Base-by-base conservation (phyloP, 257 asterid genomes). In the Capsicum pubescens region DNA sequence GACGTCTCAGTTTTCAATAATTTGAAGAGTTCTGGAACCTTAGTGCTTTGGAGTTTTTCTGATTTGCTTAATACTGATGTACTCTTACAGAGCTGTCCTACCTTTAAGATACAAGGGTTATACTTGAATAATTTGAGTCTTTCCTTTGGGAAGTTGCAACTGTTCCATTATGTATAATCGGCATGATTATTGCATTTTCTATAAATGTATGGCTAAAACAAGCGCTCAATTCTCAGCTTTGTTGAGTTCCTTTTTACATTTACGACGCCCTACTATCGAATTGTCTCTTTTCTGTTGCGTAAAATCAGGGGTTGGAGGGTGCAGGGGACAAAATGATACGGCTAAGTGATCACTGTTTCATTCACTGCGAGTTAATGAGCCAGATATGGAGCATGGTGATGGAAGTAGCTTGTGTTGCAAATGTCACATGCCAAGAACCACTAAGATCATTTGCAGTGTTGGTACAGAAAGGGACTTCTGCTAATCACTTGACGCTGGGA, bases 1-100 rank as follows among this genome's bases (percentile, higher is more conserved):
- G 64, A 52, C 81, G 21, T 76, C 64, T 54, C 81, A 54, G 64
- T 77, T 77, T 76, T 26, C 64, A 26, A 77, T 14, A 54, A 76
- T 77, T 54, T 54, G 81, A 54, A 26, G 50, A 52, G 4, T 26
- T 76, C 64, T 52, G 9, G 26, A 26, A 13, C 2, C 32, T 52
- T 54, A 77, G 81, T 26, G 64, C 64, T 26, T 32, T 50, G 81
- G 61, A 12, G 56, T 19, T 74, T 7, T 35, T 21, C 4, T 7
- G 21, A 74, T 74, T 21, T 50, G 61, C 81, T 50, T 12, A 21
- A 0, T 74, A 74, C 61, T 7, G 19, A 72, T 48, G 80, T 72
- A 48, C 35, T 50, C 44, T 11, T 13, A 48, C 8, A 15, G 39
- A 50, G 58, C 60, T 50, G 61, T 74, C 14, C 50, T 74, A 14